These are phyloP conservation scores for Cercospora citrullina DNA, from an alignment of 2,329 filamentous ascomycete species.

Conservation along the genomic window DNA sequence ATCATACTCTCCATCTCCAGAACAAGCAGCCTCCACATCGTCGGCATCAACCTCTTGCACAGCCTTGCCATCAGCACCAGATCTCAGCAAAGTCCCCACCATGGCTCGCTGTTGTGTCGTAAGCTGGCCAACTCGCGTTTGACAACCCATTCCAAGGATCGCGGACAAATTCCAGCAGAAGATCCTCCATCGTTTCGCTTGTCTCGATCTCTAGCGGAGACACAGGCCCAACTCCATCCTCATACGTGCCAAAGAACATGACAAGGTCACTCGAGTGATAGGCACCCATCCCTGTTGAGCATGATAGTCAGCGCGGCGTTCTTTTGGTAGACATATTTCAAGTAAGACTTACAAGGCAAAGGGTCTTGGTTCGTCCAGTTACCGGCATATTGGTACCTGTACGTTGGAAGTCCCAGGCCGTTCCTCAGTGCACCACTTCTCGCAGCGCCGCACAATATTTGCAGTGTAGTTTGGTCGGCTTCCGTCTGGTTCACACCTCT, in stretches of 20 bases:
- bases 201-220: slow-evolving; percentile 37
- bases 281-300: slow-evolving; percentile 36
- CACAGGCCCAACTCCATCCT: slow-evolving; percentile 32
- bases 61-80: slow-evolving; percentile 26
- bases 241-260: slow-evolving; percentile 41
- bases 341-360: background rate
- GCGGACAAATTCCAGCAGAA: slow-evolving; percentile 40
- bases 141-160: slow-evolving; percentile 35
- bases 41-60: slow-evolving; percentile 23
- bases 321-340: too few species aligned
- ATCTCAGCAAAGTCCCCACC: slow-evolving; percentile 24
- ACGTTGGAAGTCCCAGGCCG: background rate
- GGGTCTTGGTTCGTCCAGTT: slow-evolving; percentile 9
- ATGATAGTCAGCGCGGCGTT: background rate
- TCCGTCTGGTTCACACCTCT: slow-evolving; percentile 7
- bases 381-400: slow-evolving; percentile 11
- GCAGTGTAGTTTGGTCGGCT: background rate
- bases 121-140: slow-evolving; percentile 37
- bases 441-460: background rate
- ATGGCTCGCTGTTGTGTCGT: slow-evolving; percentile 23
- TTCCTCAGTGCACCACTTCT: slow-evolving; percentile 25
- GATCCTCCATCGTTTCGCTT: slow-evolving; percentile 41
- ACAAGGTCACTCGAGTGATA: slow-evolving; percentile 42
- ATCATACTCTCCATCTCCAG: background rate
- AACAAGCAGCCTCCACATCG: slow-evolving; percentile 26